Evolutionary conservation across 2,329 filamentous ascomycete genomes (phyloP), one percentile per base, ranked within the genome.

Genomic region (Pseudogymnoascus verrucosus): DNA sequence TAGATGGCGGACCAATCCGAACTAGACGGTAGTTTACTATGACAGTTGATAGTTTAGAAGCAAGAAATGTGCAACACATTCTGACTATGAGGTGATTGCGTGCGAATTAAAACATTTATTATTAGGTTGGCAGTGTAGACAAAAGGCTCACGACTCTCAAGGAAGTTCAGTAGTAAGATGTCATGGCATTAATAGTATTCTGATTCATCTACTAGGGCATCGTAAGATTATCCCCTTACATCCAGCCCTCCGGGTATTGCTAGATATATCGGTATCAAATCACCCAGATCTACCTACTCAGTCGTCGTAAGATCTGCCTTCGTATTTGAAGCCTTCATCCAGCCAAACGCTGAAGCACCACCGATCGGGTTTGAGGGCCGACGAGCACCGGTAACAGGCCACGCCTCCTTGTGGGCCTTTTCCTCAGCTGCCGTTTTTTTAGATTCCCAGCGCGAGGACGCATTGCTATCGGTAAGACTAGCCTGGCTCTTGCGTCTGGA

Each of bases 281-380:
- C 28, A 19, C 23, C 23, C 40, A 31, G 19, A 19, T 19, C 12
- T 11, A 19, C 19, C 31, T 66, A 68, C 60, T 68, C 67, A 5
- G 63, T 62, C 34, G 64, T 61, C 26, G 64, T 60, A 66, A 60
- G 39, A 60, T 42, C 62, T 10, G 76, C 72, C 69, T 78, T 78
- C 54, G 79, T 76, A 69, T 80, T 80, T 61, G 72, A 73, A 23
- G 81, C 76, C 59, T 89, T 93, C 79, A 97, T 88, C 93, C 93
- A 98, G 11, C 90, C 88, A 78, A 98, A 98, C 2, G 93, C 93
- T 64, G 91, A 95, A 12, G 90, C 93, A n/a, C 90, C 90, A 7
- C 93, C 93, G 16, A 96, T 84, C 0, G 95, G 93, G 72, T 98
- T 98, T 34, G 85, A 80, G 5, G 85, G 82, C 64, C 86, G 83